Evolutionary conservation across 306 rosid species (phyloP).

Genomic region (Prinsepia uniflora): DNA sequence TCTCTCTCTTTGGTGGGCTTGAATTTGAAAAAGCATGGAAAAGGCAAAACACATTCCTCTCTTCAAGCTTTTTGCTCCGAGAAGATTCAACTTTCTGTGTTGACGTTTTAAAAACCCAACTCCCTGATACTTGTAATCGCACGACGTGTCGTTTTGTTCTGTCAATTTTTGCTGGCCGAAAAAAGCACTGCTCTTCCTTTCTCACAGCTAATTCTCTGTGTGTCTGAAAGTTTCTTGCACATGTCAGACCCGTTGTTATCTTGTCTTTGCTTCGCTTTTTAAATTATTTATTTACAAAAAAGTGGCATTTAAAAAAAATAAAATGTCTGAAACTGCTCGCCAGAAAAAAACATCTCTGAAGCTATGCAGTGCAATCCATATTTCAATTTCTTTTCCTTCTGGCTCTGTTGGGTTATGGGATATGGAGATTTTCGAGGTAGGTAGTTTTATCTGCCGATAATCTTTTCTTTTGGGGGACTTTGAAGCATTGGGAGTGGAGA

Average conservation of each 20-base stretch:
- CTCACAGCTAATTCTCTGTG: background rate
- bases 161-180: slow-evolving; percentile 13
- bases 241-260: slow-evolving; percentile 31
- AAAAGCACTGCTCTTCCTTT: slow-evolving; percentile 10
- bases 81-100: slow-evolving; percentile 34
- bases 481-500: slow-evolving; percentile 14
- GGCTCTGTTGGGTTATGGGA: slow-evolving; percentile 1
- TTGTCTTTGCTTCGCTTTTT: background rate
- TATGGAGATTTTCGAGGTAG: slow-evolving; percentile 13
- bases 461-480: slow-evolving; percentile 8
- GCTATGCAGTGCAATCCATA: slow-evolving; percentile 13
- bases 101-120: slow-evolving; percentile 20
- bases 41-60: slow-evolving; percentile 11
- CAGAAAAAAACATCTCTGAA: slow-evolving; percentile 3
- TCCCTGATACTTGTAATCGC: background rate
- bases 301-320: background rate
- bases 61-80: slow-evolving; percentile 14
- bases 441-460: slow-evolving; percentile 11
- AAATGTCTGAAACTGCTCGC: background rate
- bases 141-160: slow-evolving; percentile 8
- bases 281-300: background rate
- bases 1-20: slow-evolving; percentile 16
- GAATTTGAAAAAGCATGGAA: slow-evolving; percentile 25
- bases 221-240: slow-evolving; percentile 23
- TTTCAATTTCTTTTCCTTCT: slow-evolving; percentile 4